phyloP scores from a whole-genome alignment of 352 stramenopile genomes.

The Pythium dissotocum region DNA sequence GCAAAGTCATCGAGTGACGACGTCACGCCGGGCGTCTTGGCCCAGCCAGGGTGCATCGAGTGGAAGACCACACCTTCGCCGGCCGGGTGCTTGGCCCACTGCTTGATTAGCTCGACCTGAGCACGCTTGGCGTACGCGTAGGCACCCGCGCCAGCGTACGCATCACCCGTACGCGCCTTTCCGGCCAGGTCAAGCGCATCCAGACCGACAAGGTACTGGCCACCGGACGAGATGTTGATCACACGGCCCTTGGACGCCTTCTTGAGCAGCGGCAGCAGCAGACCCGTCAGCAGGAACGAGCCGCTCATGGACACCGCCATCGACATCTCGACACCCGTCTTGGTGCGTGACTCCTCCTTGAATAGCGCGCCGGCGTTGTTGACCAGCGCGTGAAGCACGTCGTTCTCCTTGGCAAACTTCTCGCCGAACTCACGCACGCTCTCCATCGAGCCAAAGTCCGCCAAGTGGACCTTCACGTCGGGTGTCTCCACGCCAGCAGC shows the following conservation, averaged over 20 bases:
- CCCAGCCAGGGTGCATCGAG: slow-evolving; percentile 55
- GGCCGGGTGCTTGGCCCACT: slow-evolving; percentile 38
- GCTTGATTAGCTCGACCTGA: slow-evolving; percentile 50
- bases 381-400: slow-evolving; percentile 39
- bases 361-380: slow-evolving; percentile 57
- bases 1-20: slow-evolving; percentile 42
- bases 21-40: slow-evolving; percentile 41
- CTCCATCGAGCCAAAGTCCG: slow-evolving; percentile 44
- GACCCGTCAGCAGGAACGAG: slow-evolving; percentile 46
- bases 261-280: slow-evolving; percentile 48
- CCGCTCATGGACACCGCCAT: slow-evolving; percentile 46
- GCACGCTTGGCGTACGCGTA: slow-evolving; percentile 51
- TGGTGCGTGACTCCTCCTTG: slow-evolving; percentile 35
- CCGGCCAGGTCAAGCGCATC: slow-evolving; percentile 37
- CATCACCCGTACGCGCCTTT: slow-evolving; percentile 22
- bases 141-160: slow-evolving; percentile 38
- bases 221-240: slow-evolving; percentile 52
- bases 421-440: slow-evolving; percentile 44
- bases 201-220: slow-evolving; percentile 43
- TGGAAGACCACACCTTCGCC: slow-evolving; percentile 45
- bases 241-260: slow-evolving; percentile 42
- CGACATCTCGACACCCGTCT: slow-evolving; percentile 39
- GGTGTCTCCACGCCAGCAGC: slow-evolving; percentile 31
- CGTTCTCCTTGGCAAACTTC: slow-evolving; percentile 27
- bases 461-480: slow-evolving; percentile 41